Evolutionary conservation across 2,329 filamentous ascomycete genomes (phyloP), one percentile per base, ranked within the genome.

Genomic region (Monilinia fructigena): DNA sequence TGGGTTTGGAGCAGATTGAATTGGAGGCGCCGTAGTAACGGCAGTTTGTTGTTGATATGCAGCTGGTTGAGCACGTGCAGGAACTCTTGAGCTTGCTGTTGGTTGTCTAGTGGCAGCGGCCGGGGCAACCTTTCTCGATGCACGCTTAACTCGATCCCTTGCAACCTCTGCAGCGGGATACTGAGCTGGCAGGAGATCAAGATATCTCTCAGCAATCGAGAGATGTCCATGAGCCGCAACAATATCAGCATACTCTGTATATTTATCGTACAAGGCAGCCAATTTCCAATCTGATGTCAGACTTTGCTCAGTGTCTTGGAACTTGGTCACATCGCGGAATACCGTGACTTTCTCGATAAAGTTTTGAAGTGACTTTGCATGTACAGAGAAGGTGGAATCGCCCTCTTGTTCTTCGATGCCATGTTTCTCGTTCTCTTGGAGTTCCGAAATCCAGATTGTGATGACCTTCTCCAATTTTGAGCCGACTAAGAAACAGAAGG

Each of bases 261-360:
- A 99, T 79, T 97, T 97, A 77, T 93, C 89, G 78, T 99, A 99
- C 63, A 99, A 82, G 2, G 89, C 83, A 48, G 88, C 85, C 68
- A 99, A 86, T 80, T 96, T 97, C 94, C 94, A 99, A 72, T 89
- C 91, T 1, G 88, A 88, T 12, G 85, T 82, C 72, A 91, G 85
- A 56, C 80, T 80, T 70, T 86, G 86, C 75, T 97, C 93, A 11
- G 80, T 79, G 76, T 99, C 95, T 73, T 90, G 82, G 81, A 97
- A 99, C 75, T 94, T 93, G 69, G 93, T 93, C 54, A 97, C 93
- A 72, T 95, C 86, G 65, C 95, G 89, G 87, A 99, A 99, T 64
- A 99, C 86, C 0, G 93, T 96, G 56, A 99, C 95, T 82, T 99
- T 99, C 80, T 99, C 95, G 69, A 99, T 96, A 75, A 99, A 94